phyloP scores from a whole-genome alignment of 352 stramenopile genomes.

The Pythium biforme region DNA sequence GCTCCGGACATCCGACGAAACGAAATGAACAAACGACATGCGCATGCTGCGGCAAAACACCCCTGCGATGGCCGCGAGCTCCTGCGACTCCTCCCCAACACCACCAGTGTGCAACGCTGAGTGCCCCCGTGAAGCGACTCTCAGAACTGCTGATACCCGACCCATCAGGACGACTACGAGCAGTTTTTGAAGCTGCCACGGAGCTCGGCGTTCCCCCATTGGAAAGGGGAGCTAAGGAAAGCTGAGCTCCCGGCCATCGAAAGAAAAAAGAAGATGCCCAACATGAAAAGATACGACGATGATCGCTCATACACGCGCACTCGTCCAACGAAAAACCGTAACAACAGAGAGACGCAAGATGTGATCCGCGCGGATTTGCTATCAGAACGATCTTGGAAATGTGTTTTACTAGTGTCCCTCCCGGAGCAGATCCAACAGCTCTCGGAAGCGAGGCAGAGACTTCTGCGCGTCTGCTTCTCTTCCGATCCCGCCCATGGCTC shows the following conservation, averaged over 20 bases:
- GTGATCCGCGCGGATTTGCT: not conserved
- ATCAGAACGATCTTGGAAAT: not conserved
- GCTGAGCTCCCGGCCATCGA: not conserved
- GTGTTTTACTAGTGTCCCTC: not conserved
- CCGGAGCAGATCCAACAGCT: not conserved
- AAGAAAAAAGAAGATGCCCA: not conserved
- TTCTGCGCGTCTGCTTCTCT: not conserved
- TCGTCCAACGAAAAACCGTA: too few species aligned
- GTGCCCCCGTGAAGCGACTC: not conserved
- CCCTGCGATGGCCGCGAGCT: too few species aligned
- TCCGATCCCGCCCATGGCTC: not conserved
- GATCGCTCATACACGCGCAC: not conserved
- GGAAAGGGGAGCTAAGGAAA: not conserved
- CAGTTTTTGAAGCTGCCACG: not conserved
- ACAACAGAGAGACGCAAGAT: not conserved
- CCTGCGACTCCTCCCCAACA: not conserved
- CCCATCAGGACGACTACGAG: too few species aligned
- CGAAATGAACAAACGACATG: not conserved
- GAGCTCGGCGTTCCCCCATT: not conserved
- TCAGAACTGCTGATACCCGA: not conserved
- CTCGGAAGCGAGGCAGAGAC: not conserved
- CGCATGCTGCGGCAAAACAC: not conserved
- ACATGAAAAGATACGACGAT: not conserved
- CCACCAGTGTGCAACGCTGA: not conserved
- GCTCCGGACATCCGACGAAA: not conserved